Base-by-base conservation (phyloP, 768 basidiomycete genomes). In the Kwoniella pini region DNA sequence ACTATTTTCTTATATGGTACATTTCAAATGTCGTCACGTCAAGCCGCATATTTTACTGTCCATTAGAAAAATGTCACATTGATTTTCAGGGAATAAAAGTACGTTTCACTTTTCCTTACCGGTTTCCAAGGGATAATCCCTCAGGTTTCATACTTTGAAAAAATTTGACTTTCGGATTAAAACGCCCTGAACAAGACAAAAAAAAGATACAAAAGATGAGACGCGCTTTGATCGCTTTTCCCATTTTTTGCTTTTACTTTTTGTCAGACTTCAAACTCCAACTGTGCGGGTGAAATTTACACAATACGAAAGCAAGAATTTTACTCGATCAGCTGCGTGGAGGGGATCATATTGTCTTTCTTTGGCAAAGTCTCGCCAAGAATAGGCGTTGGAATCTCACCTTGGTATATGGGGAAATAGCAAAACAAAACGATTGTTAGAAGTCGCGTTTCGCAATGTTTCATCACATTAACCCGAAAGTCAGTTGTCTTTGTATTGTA, bases 1-100 rank as follows among this genome's bases (percentile, higher is more conserved):
- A 36, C 33, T 36, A 36, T 36, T 36, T 36, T 36, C 15, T 15
- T 36, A 15, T 36, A 36, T 36, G 33, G 33, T 36, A 15, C 33
- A 36, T 15, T 36, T 15, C 7, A 15, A 7, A 28, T 50, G 48
- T 50, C 48, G 48, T 50, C 48, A 50, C 48, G 48, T 50, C 48
- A 50, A 50, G 48, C 48, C 48, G 26, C 27, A 24, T 31, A 7
- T 30, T 31, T 10, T 15, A 30, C 48, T 42, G 11, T 50, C 48
- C 26, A 31, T 50, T 50, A 21, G 24, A 30, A 17, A 24, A 50
- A 50, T 50, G 30, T 50, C 48, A 50, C 48, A 50, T 24, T 24
- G 48, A 50, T 36, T 50, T 50, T 50, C 12, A 50, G 48, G 48
- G 48, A 31, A 24, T 50, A 15, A 13, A n/a, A 15, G 4, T 4